Evolutionary conservation across 495 filamentous ascomycete genomes (phyloP), one percentile per base, ranked within the genome.

Genomic region (Penicillium canariense): DNA sequence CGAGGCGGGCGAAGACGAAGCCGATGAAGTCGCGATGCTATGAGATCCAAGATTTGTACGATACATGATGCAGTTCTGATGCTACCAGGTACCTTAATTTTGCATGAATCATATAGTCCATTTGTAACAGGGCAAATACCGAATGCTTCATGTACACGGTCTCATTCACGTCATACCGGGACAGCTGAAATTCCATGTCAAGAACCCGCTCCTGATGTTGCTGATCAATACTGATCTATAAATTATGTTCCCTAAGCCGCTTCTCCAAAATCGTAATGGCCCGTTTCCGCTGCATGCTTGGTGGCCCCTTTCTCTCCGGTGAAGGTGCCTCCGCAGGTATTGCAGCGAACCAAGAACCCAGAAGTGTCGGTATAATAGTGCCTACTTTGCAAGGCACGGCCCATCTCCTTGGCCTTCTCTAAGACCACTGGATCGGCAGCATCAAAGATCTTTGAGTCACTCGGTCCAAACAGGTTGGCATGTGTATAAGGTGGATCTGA

Each of bases 351-450:
- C n/a, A 79, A 76, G 67, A 97, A 95, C 2, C 81, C 84, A 10
- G 87, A 83, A 3, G 91, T 96, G 66, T 97, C 90, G 0, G 94
- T 98, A 54, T 84, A 98, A 60, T 98, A 98, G 61, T 95, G 87
- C 58, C 80, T 83, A 51, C 79, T 68, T 43, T 86, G 79, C 54
- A 90, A 76, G 5, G 91, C 73, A 51, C 76, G 83, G 56, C 91
- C 94, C 31, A 97, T 71, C 58, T 88, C 82, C 49, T 79, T 59
- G 0, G 94, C 87, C 46, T 81, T 86, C 20, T 80, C 75, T 8
- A 96, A 65, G 2, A 95, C 79, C 23, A 83, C 74, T 2, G 87
- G 77, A 64, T 96, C 87, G 9, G 74, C 73, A 0, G 82, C 77
- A 27, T 86, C 78, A 75, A 96, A 98, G 7, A 90, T 80, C 42